phyloP scores from a whole-genome alignment of 306 rosid genomes.

The Cicer arietinum region DNA sequence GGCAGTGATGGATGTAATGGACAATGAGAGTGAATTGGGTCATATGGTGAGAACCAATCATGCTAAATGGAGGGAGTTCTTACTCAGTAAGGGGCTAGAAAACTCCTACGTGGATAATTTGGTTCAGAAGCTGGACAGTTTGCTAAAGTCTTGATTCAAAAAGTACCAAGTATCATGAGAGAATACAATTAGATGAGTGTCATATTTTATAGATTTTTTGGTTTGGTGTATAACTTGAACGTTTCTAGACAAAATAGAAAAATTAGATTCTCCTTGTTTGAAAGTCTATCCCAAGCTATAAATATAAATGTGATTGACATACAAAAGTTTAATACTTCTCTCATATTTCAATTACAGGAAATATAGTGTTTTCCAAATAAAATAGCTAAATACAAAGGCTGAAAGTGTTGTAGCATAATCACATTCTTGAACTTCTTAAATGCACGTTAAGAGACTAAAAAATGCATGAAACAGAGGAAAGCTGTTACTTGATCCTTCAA shows the following conservation, averaged over 20 bases:
- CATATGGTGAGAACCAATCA: conserved; percentile 54
- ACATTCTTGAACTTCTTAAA: conserved; percentile 5
- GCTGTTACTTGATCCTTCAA: background rate
- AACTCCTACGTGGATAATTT: conserved; percentile 54
- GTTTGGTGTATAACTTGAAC: conserved; percentile 16
- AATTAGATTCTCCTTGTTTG: conserved; percentile 5
- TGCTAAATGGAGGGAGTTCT: conserved; percentile 56
- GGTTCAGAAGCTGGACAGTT: conserved; percentile 48
- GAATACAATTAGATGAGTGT: background rate
- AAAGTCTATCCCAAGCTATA: background rate
- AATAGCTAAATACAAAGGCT: background rate
- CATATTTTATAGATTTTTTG: background rate
- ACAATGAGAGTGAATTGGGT: conserved; percentile 50
- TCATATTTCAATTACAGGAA: background rate
- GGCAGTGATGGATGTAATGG: conserved; percentile 54
- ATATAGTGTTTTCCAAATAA: conserved; percentile 13
- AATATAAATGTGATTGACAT: background rate
- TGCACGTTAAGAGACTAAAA: background rate
- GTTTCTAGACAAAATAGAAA: background rate
- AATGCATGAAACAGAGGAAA: conserved; percentile 12
- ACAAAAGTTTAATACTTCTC: background rate
- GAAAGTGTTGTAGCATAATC: conserved; percentile 10
- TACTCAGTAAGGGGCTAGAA: conserved; percentile 53
- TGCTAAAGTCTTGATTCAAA: conserved; percentile 43
- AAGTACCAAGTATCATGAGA: background rate